A percentile compares a stretch with the other conserved stretches of the same genome.
Evolutionary conservation across 371 early-diverging fungal genomes (phyloP).

Genomic region (Dichotomocladium elegans): DNA sequence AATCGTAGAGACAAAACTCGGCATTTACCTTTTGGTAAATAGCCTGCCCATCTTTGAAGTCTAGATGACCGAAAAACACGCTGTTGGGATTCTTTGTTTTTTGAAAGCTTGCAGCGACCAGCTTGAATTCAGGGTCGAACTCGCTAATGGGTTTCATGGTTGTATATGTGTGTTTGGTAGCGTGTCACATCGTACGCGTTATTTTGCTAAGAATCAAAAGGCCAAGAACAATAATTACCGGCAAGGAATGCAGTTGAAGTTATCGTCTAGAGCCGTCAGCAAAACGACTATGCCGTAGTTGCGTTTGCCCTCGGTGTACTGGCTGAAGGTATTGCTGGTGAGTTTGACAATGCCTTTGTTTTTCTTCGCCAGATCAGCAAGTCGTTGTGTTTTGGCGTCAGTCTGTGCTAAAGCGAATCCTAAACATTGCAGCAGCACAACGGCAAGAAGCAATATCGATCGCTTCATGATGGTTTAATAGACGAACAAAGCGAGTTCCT

Average conservation of each 20-base stretch:
- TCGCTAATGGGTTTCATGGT: slow-evolving; percentile 51
- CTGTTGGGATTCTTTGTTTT: slow-evolving; percentile 40
- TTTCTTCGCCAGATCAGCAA: slow-evolving; percentile 32
- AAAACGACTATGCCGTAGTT: slow-evolving; percentile 75
- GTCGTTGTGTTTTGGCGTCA: slow-evolving; percentile 32
- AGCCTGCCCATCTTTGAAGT: slow-evolving; percentile 71
- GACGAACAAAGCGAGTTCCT: background rate
- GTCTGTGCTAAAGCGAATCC: slow-evolving; percentile 1
- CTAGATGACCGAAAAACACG: slow-evolving; percentile 69
- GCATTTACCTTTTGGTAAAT: slow-evolving; percentile 65
- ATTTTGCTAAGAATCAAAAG: too few species aligned
- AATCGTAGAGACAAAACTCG: background rate
- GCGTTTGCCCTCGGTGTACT: slow-evolving; percentile 68
- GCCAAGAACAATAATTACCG: slow-evolving; percentile 44
- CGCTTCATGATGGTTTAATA: slow-evolving; percentile 1
- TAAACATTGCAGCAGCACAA: background rate
- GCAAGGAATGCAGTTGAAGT: slow-evolving; percentile 74
- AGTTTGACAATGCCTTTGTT: slow-evolving; percentile 57
- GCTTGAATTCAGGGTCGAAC: slow-evolving; percentile 67
- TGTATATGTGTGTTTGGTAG: background rate
- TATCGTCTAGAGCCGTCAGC: slow-evolving; percentile 69
- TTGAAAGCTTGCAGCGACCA: slow-evolving; percentile 62
- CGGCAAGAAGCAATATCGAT: background rate
- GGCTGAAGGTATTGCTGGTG: slow-evolving; percentile 55
- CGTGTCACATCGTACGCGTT: background rate